Evolutionary conservation across 805 yeast species (phyloP).

Genomic region (Candida glaebosa): DNA sequence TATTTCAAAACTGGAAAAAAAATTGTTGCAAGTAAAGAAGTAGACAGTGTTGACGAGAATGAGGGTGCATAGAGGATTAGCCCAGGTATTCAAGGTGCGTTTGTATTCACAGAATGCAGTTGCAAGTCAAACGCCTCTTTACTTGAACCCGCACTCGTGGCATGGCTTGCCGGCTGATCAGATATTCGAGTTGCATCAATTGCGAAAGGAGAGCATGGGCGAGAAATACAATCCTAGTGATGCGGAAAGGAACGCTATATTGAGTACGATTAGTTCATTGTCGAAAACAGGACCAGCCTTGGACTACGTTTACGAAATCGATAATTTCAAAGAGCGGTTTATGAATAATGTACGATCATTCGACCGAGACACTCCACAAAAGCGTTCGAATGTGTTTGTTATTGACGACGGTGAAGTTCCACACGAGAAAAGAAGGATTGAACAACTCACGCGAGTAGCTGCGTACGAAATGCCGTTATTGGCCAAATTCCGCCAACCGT

Average conservation of each 20-base stretch:
- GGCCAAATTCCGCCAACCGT: conserved; percentile 69
- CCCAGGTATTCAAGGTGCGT: conserved; percentile 2
- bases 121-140: conserved; percentile 25
- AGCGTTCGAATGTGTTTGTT: conserved; percentile 32
- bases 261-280: conserved; percentile 35
- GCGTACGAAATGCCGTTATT: conserved; percentile 91
- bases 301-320: conserved; percentile 39
- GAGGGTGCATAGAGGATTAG: conserved; percentile 1
- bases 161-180: conserved; percentile 60
- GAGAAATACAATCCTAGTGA: conserved; percentile 50
- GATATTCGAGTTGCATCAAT: conserved; percentile 57
- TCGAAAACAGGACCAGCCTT: conserved; percentile 28
- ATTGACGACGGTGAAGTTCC: conserved; percentile 33
- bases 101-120: background rate
- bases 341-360: conserved; percentile 40
- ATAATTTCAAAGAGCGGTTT: conserved; percentile 38
- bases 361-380: conserved; percentile 36
- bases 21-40: conserved; percentile 8
- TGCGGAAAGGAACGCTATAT: conserved; percentile 53
- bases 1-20: background rate
- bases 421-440: conserved; percentile 60
- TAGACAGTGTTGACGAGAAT: conserved; percentile 1
- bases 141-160: conserved; percentile 69
- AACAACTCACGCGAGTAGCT: conserved; percentile 75
- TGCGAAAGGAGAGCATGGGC: conserved; percentile 48